Conservation (phyloP, 768 basidiomycete species). For the Agrocybe chaxingu region DNA sequence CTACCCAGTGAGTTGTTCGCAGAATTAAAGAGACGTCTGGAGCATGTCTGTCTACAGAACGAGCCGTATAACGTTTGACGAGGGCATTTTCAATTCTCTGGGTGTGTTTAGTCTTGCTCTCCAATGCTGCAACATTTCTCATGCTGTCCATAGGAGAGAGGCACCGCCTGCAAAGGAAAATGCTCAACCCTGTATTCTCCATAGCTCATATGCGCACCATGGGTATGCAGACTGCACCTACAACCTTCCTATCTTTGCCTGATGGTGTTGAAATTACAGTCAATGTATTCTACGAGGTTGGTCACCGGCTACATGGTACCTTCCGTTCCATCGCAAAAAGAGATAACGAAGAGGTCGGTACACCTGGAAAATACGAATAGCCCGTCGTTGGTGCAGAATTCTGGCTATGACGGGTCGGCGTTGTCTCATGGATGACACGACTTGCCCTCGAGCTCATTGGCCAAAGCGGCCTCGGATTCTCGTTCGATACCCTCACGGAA, state of each 20-base stretch:
- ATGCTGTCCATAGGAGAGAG: constrained; percentile 28
- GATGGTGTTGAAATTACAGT: constrained; percentile 15
- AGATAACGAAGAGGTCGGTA: constrained; percentile 27
- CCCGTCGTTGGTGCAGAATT: background rate
- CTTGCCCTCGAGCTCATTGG: constrained; percentile 50
- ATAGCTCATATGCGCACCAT: constrained; percentile 35
- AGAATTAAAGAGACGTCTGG: background rate
- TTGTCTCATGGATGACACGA: constrained; percentile 36
- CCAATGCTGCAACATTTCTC: background rate
- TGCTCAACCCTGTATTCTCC: constrained; percentile 44
- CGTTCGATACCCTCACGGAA: constrained; percentile 37
- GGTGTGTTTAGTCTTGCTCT: constrained; percentile 10
- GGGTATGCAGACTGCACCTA: constrained; percentile 10
- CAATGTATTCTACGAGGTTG: constrained; percentile 30
- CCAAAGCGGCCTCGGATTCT: constrained; percentile 43
- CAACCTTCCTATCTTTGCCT: background rate
- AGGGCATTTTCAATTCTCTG: constrained; percentile 19
- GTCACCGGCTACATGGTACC: constrained; percentile 25
- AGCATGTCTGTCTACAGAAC: constrained; percentile 1
- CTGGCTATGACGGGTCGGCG: constrained; percentile 25
- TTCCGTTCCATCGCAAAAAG: constrained; percentile 21
- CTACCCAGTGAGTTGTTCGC: constrained; percentile 20
- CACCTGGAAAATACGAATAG: background rate
- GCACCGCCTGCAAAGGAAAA: constrained; percentile 39
- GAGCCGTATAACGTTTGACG: constrained; percentile 20